Percentiles rank a stretch among this genome's conserved stretches.
Evolutionary conservation across 768 basidiomycete species (phyloP).

Genomic region (Sutorius australiensis): DNA sequence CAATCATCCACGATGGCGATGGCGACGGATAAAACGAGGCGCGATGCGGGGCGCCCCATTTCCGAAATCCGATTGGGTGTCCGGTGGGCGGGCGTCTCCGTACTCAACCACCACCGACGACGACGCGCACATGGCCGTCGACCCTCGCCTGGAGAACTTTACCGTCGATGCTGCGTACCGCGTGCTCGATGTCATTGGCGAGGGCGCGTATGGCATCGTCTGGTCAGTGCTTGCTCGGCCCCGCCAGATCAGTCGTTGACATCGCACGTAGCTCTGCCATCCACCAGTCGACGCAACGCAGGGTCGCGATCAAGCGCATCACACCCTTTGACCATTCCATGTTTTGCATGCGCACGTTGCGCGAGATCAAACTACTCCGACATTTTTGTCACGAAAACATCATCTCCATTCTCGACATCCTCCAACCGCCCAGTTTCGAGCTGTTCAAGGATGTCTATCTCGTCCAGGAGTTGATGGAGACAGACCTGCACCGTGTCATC

Average conservation of each 20-base stretch:
- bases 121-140: slow-evolving; percentile 19
- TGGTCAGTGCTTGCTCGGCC: slow-evolving; percentile 36
- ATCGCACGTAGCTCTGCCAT: slow-evolving; percentile 59
- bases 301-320: slow-evolving; percentile 96
- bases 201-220: slow-evolving; percentile 94
- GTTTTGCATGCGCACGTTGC: slow-evolving; percentile 80
- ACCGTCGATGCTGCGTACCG: slow-evolving; percentile 57
- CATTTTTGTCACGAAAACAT: slow-evolving; percentile 87
- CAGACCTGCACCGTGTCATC: slow-evolving; percentile 95
- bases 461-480: slow-evolving; percentile 80
- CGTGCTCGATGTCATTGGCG: slow-evolving; percentile 82
- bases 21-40: neutral
- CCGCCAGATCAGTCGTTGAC: neutral
- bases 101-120: slow-evolving; percentile 9
- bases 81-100: neutral
- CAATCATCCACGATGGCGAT: neutral
- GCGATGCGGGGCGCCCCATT: neutral
- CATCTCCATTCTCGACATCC: slow-evolving; percentile 93
- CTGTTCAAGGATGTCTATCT: slow-evolving; percentile 83
- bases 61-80: slow-evolving; percentile 24
- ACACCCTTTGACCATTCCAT: slow-evolving; percentile 92
- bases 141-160: slow-evolving; percentile 41
- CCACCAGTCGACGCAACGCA: slow-evolving; percentile 71
- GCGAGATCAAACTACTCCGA: slow-evolving; percentile 90
- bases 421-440: slow-evolving; percentile 71